phyloP scores from a whole-genome alignment of 2,329 filamentous ascomycete genomes.

The Diaporthe sp. region DNA sequence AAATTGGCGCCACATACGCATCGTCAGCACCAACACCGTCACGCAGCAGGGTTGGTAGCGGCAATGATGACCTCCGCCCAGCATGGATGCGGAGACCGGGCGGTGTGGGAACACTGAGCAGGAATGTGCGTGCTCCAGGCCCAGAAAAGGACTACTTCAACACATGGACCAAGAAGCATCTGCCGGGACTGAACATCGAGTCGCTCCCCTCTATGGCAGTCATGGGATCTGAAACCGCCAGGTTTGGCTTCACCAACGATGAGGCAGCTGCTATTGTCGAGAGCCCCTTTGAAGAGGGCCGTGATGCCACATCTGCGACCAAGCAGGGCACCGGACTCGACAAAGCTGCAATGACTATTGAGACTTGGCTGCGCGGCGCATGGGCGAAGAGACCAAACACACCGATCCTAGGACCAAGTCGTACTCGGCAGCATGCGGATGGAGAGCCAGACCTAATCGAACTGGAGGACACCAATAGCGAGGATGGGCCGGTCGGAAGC shows the following conservation, averaged over 20 bases:
- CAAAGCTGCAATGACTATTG: constrained; percentile 87
- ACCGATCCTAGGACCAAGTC: constrained; percentile 55
- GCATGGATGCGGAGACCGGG: constrained; percentile 85
- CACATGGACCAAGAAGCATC: constrained; percentile 83
- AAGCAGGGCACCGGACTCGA: constrained; percentile 73
- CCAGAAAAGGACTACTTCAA: constrained; percentile 89
- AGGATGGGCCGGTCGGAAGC: constrained; percentile 58
- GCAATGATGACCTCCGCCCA: constrained; percentile 56
- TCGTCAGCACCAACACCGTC: constrained; percentile 49
- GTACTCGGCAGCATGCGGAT: constrained; percentile 45
- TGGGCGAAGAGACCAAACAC: constrained; percentile 73
- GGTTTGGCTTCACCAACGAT: constrained; percentile 64
- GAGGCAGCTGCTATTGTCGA: constrained; percentile 61
- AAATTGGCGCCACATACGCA: constrained; percentile 46
- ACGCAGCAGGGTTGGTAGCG: constrained; percentile 54
- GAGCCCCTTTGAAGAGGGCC: constrained; percentile 62
- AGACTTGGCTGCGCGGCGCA: constrained; percentile 90
- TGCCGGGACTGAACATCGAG: constrained; percentile 83
- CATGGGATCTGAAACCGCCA: constrained; percentile 71
- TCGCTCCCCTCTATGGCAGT: constrained; percentile 75
- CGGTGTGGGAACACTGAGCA: constrained; percentile 85
- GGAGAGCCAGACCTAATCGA: constrained; percentile 77
- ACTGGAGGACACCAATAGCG: constrained; percentile 72
- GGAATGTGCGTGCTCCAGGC: constrained; percentile 79
- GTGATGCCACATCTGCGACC: constrained; percentile 55